A percentile compares a stretch with the other conserved stretches of the same genome.
Evolutionary conservation across 2,329 filamentous ascomycete species (phyloP).

Genomic region (Talaromyces piceae): DNA sequence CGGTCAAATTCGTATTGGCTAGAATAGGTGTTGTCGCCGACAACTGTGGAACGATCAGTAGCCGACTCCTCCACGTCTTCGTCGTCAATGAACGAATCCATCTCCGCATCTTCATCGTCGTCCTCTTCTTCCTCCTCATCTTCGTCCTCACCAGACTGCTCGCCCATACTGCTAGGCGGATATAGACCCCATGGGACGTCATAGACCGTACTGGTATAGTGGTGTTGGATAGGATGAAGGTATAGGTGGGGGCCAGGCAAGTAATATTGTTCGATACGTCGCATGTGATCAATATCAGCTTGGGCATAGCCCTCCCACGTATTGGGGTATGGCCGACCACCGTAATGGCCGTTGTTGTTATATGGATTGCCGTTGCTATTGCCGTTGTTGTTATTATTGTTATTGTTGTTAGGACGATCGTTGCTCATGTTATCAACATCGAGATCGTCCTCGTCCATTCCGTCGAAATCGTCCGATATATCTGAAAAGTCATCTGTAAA

Average conservation of each 20-base stretch:
- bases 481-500: constrained; percentile 28
- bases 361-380: too few species aligned
- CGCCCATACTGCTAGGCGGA: background rate
- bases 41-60: constrained; percentile 28
- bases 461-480: constrained; percentile 36
- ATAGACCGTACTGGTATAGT: background rate
- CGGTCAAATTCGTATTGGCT: background rate
- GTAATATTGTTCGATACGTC: background rate
- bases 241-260: background rate
- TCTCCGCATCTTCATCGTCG: constrained; percentile 10
- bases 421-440: too few species aligned
- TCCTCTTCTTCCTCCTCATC: constrained; percentile 9
- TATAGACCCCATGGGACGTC: background rate
- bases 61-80: constrained; percentile 16
- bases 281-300: background rate
- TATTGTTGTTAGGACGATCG: background rate
- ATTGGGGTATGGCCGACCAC: too few species aligned
- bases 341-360: too few species aligned
- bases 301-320: background rate
- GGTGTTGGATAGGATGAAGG: constrained; percentile 2
- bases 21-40: constrained; percentile 17
- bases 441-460: constrained; percentile 25
- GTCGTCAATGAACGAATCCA: constrained; percentile 13
- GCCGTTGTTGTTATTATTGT: background rate
- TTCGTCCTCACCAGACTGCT: background rate